Conservation (phyloP, 2,329 filamentous ascomycete species). For the Cercospora zeina region DNA sequence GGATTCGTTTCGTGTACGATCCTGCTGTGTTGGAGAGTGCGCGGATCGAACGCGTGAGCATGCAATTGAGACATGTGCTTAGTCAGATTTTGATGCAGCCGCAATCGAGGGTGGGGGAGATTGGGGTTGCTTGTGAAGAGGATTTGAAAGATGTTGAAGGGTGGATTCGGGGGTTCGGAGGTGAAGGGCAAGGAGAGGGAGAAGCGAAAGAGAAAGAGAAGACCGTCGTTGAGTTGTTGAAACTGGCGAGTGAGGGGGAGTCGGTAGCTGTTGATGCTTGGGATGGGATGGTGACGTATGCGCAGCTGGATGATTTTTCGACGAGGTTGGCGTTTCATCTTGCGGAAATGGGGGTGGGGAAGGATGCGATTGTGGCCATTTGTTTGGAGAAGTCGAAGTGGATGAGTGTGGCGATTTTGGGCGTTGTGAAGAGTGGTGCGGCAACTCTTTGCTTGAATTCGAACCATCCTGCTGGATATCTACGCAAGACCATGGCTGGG, state of each 20-base stretch:
- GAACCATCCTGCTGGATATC: slow-evolving; percentile 31
- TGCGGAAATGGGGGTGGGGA: neutral
- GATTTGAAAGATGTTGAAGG: slow-evolving; percentile 29
- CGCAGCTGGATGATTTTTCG: slow-evolving; percentile 29
- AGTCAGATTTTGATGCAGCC: slow-evolving; percentile 20
- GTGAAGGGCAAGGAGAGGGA: neutral
- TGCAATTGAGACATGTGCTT: slow-evolving; percentile 17
- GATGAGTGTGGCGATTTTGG: slow-evolving; percentile 35
- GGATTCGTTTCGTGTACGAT: slow-evolving; percentile 13
- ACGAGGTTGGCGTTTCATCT: slow-evolving; percentile 14
- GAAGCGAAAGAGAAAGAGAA: slow-evolving; percentile 9
- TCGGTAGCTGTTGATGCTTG: slow-evolving; percentile 34
- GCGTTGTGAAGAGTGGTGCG: slow-evolving; percentile 38
- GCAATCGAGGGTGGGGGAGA: slow-evolving; percentile 12
- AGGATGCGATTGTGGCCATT: slow-evolving; percentile 25
- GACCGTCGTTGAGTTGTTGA: slow-evolving; percentile 30
- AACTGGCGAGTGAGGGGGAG: slow-evolving; percentile 23
- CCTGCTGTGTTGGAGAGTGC: slow-evolving; percentile 11
- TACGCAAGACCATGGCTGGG: slow-evolving; percentile 30
- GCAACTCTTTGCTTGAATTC: slow-evolving; percentile 36
- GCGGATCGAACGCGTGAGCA: slow-evolving; percentile 12
- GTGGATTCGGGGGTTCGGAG: slow-evolving; percentile 22
- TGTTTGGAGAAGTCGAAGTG: slow-evolving; percentile 37
- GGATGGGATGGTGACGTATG: slow-evolving; percentile 36
- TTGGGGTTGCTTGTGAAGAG: slow-evolving; percentile 16